Percentiles rank a stretch among this genome's conserved stretches.
Evolutionary conservation across 1,139 yeast species (phyloP).

Genomic region (Hanseniaspora sp.): DNA sequence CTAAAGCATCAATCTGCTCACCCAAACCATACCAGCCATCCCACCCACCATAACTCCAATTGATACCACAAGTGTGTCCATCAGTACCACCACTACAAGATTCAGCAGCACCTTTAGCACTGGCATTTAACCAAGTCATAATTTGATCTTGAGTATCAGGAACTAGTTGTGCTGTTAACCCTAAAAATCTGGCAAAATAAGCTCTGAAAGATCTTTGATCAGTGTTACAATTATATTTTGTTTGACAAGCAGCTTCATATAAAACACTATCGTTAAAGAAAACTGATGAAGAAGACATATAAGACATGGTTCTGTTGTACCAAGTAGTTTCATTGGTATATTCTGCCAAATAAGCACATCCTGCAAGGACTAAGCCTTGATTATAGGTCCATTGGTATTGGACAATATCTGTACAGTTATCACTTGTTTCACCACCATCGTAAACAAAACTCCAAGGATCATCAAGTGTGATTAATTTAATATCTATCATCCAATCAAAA

Average conservation of each 20-base stretch:
- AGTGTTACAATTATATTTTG: slow-evolving; percentile 52
- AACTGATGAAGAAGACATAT: slow-evolving; percentile 44
- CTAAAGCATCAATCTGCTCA: slow-evolving; percentile 84
- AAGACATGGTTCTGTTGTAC: slow-evolving; percentile 48
- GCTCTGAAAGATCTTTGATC: slow-evolving; percentile 90
- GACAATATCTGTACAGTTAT: slow-evolving; percentile 52
- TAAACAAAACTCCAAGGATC: slow-evolving; percentile 43
- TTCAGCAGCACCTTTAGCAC: slow-evolving; percentile 70
- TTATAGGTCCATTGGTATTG: slow-evolving; percentile 77
- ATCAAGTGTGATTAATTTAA: slow-evolving; percentile 42
- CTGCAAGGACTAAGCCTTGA: slow-evolving; percentile 68
- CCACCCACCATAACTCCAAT: slow-evolving; percentile 66
- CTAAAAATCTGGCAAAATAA: slow-evolving; percentile 63
- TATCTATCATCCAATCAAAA: slow-evolving; percentile 70
- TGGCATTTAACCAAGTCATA: slow-evolving; percentile 41
- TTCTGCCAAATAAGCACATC: slow-evolving; percentile 74
- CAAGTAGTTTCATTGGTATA: slow-evolving; percentile 57
- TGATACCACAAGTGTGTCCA: slow-evolving; percentile 79
- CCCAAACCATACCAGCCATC: slow-evolving; percentile 82
- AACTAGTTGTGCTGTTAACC: slow-evolving; percentile 59
- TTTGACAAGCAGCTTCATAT: slow-evolving; percentile 78
- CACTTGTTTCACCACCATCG: slow-evolving; percentile 65
- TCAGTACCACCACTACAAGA: slow-evolving; percentile 81
- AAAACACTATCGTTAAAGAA: slow-evolving; percentile 52
- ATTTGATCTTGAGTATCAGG: slow-evolving; percentile 52